Evolutionary conservation across 345 rosid genomes (phyloP), one percentile per base, ranked within the genome.

Genomic region (Populus nigra): DNA sequence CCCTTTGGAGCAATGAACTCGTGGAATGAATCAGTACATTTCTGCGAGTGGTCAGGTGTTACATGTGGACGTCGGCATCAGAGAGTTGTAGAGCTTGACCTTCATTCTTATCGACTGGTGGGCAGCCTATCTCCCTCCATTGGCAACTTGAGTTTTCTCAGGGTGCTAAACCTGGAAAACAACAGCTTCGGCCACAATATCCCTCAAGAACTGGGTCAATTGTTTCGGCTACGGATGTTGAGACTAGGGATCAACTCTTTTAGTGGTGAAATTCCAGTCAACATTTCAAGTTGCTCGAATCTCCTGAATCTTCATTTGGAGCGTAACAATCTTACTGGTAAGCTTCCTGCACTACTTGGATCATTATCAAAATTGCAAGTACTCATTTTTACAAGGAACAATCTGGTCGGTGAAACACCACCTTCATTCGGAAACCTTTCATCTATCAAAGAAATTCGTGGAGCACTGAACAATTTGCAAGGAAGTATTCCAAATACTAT

Each of bases 211-310:
- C 62, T 80, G 15, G 86, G 81, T 16, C 15, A 57, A 11, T 45
- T 83, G 43, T 67, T 45, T 45, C 83, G 77, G 7, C 57, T 83
- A 41, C 81, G 5, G 39, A 35, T 16, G 7, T 41, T 83, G 17
- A 6, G 15, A 0, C 66, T 83, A 1, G 49, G 45, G 25, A 68
- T 3, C 31, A 85, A 85, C 65, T 47, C 73, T 22, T 76, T 83
- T 20, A 79, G 68, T 23, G 86, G 88, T 8, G 70, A 71, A 74
- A 79, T 83, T 49, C 84, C 86, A 5, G 22, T 29, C 18, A 72
- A 77, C 45, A 71, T 86, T 29, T 18, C 81, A 27, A 20, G 13
- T 43, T 83, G 88, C 70, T 67, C 73, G 1, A 65, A 69, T 13
- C 85, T 86, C 31, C 25, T 49, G 23, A 20, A 27, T 18, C 76